Evolutionary conservation across 345 rosid genomes (phyloP), one percentile per base, ranked within the genome.

Genomic region (Arabidopsis suecica): DNA sequence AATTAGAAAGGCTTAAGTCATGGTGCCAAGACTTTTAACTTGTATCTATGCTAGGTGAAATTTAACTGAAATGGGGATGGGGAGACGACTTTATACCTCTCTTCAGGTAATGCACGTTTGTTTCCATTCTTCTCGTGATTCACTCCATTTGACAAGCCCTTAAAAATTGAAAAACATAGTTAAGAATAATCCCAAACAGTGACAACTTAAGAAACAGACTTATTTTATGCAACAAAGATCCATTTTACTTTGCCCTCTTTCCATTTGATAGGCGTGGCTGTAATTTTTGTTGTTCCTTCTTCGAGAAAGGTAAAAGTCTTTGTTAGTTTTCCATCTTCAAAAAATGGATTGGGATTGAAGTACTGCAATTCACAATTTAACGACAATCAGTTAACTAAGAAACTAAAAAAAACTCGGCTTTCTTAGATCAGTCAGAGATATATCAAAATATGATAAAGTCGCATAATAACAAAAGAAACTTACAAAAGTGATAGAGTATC

Each of bases 121-220:
- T 90, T 92, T 69, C 97, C 97, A 82, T 90, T 92, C 81, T 90
- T 95, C 84, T 87, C 93, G 73, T 85, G 91, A 38, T 77, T 75
- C 68, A 86, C 90, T 82, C 97, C 99, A 80, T 90, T 95, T 8
- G 92, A 80, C 47, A 88, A 66, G 47, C 91, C 91, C 99, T 95
- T 75, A 78, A 84, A 64, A 74, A 23, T 55, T 55, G 56, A 42
- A 60, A 73, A 48, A 37, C 25, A 40, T 32, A 54, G 77, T 62
- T 57, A 47, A 74, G 25, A 73, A 3, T 3, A 22, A 48, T 49
- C 47, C 68, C 9, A 61, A 18, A n/a, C 13, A 53, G 10, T 30
- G 58, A 62, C 1, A 73, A 47, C 65, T 45, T 9, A 76, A 7
- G 60, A 9, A 56, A n/a, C 38, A 41, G 38, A 58, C 30, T 5